Percentiles rank a stretch among this genome's conserved stretches.
These are phyloP conservation scores for Oxytropis ochrocephala DNA, from an alignment of 306 rosid genomes.

Conservation along the genomic window DNA sequence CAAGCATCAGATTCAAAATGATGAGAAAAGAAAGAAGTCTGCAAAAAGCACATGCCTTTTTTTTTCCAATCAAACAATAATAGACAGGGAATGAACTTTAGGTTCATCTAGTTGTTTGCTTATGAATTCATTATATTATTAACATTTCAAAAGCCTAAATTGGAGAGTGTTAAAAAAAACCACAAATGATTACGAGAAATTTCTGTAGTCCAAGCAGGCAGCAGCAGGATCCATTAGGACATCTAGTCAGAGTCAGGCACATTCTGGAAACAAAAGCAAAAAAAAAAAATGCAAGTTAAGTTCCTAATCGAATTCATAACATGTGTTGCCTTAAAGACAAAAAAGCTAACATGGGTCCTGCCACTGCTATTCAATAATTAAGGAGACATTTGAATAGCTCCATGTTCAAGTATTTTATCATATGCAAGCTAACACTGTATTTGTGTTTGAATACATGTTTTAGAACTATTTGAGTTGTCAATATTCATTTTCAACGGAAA, in stretches of 20 bases:
- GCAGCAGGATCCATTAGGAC: background rate
- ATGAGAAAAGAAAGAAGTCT: background rate
- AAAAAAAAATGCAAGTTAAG: background rate
- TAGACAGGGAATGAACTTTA: background rate
- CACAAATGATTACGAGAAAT: background rate
- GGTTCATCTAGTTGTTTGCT: background rate
- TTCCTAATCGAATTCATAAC: background rate
- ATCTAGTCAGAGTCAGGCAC: conserved; percentile 3
- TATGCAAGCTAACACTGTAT: too few relatives aligned
- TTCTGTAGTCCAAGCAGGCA: background rate
- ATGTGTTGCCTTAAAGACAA: background rate
- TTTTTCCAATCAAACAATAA: background rate
- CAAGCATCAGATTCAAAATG: too few relatives aligned
- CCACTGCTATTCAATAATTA: background rate
- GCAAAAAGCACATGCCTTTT: background rate
- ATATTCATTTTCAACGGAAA: too few relatives aligned
- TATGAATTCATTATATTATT: background rate
- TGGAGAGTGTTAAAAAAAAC: background rate
- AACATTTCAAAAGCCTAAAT: background rate
- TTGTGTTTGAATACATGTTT: too few relatives aligned
- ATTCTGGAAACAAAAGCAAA: conserved; percentile 13
- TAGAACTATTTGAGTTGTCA: too few relatives aligned
- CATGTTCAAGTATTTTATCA: too few relatives aligned
- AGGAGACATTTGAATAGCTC: too few relatives aligned
- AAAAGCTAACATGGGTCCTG: background rate